These are phyloP conservation scores for Thymus mandschuricus DNA, from an alignment of 257 asterid genomes.

Conservation along the genomic window DNA sequence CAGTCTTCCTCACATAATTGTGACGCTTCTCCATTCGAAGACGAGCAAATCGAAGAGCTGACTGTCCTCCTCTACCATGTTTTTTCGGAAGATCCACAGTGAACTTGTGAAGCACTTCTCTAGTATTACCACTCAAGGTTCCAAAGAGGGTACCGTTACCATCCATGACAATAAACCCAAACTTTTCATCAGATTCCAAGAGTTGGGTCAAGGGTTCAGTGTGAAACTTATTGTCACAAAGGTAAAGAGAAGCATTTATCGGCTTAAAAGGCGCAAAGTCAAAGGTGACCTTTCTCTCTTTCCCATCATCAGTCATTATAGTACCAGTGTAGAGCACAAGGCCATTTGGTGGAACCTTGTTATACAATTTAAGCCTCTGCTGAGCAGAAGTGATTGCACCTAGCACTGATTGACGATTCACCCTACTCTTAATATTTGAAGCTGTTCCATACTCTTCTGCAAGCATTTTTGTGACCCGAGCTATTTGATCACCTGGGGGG, in stretches of 20 bases:
- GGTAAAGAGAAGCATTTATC: slow-evolving; percentile 62
- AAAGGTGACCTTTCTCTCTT: slow-evolving; percentile 60
- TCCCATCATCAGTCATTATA: slow-evolving; percentile 62
- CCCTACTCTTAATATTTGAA: slow-evolving; percentile 68
- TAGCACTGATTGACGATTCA: slow-evolving; percentile 65
- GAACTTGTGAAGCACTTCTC: slow-evolving; percentile 70
- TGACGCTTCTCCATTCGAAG: slow-evolving; percentile 73
- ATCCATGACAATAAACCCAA: slow-evolving; percentile 69
- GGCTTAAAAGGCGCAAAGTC: slow-evolving; percentile 64
- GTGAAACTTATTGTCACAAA: slow-evolving; percentile 67
- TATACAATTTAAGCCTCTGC: slow-evolving; percentile 65
- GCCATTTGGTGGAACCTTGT: slow-evolving; percentile 63
- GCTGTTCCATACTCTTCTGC: slow-evolving; percentile 71
- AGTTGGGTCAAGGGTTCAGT: slow-evolving; percentile 60
- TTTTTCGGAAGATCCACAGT: slow-evolving; percentile 66
- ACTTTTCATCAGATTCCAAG: slow-evolving; percentile 62
- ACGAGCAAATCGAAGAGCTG: slow-evolving; percentile 68
- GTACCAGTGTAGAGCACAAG: slow-evolving; percentile 69
- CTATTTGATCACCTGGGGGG: slow-evolving; percentile 64
- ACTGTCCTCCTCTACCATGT: slow-evolving; percentile 72
- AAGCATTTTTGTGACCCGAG: slow-evolving; percentile 67
- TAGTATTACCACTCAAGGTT: slow-evolving; percentile 62
- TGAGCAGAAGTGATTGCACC: slow-evolving; percentile 77
- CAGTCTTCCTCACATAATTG: slow-evolving; percentile 67
- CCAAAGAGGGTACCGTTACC: slow-evolving; percentile 72